A percentile compares a stretch with the other conserved stretches of the same genome.
These are phyloP conservation scores for Chimonanthus salicifolius DNA, from an alignment of 164 flowering plant genomes.

Conservation along the genomic window DNA sequence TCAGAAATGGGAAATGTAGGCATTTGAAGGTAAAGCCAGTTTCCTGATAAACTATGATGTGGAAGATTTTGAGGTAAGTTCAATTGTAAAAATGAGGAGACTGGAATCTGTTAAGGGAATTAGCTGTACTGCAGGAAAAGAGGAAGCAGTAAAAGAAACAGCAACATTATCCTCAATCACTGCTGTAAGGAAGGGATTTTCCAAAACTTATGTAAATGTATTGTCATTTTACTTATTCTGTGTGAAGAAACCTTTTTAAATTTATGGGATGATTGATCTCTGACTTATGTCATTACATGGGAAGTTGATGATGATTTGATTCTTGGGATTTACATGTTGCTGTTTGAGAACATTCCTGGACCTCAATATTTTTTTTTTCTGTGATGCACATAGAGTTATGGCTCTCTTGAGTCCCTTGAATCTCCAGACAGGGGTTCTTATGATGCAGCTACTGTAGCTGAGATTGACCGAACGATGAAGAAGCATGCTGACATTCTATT, in stretches of 20 bases:
- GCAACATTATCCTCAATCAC: too few relatives aligned
- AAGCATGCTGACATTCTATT: slow-evolving; percentile 68
- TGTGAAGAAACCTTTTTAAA: not conserved
- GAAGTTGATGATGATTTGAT: not conserved
- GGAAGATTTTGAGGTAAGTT: too few relatives aligned
- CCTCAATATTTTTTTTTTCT: not conserved
- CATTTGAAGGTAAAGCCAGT: too few relatives aligned
- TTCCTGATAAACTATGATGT: too few relatives aligned
- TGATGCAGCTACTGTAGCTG: slow-evolving; percentile 44
- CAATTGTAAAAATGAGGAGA: too few relatives aligned
- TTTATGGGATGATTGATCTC: not conserved
- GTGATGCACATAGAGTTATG: slow-evolving; percentile 40
- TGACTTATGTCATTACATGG: not conserved
- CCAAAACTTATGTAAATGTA: too few relatives aligned
- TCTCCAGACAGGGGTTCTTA: slow-evolving; percentile 19
- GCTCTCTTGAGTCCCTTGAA: slow-evolving; percentile 38
- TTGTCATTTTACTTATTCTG: too few relatives aligned
- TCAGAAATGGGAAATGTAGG: too few relatives aligned
- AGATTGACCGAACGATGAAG: slow-evolving; percentile 78
- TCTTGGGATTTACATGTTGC: not conserved
- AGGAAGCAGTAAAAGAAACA: too few relatives aligned
- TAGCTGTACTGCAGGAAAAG: too few relatives aligned
- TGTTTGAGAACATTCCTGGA: not conserved
- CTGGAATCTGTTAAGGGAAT: too few relatives aligned
- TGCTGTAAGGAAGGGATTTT: too few relatives aligned